phyloP scores from a whole-genome alignment of 768 basidiomycete species.

The Agaricus sinodeliciosus region DNA sequence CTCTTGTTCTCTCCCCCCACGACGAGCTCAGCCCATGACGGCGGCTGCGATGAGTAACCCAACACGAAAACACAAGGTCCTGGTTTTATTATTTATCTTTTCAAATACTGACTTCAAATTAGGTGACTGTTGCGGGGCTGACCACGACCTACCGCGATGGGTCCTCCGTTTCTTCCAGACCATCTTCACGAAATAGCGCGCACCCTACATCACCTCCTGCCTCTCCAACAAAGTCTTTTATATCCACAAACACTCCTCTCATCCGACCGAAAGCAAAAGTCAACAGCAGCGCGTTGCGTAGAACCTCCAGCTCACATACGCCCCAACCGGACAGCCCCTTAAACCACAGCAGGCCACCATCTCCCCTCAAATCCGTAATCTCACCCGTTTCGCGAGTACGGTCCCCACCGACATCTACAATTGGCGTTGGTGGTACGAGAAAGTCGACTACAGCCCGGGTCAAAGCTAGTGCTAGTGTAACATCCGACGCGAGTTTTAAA shows the following conservation, averaged over 20 bases:
- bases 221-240: conserved; percentile 30
- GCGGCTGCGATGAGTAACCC: not conserved
- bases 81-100: too few species aligned
- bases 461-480: conserved; percentile 6
- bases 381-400: conserved; percentile 24
- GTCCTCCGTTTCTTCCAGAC: conserved; percentile 22
- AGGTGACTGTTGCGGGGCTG: conserved; percentile 48
- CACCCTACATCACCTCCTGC: conserved; percentile 32
- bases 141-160: conserved; percentile 21
- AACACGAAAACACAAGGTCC: conserved; percentile 10
- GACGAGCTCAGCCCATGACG: not conserved
- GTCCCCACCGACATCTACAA: conserved; percentile 25
- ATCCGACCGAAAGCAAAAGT: conserved; percentile 54
- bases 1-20: not conserved
- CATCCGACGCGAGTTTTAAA: conserved; percentile 24
- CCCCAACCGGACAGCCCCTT: conserved; percentile 3
- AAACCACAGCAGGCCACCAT: conserved; percentile 27
- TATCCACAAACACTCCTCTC: conserved; percentile 17
- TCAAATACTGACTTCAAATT: conserved; percentile 11
- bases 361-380: conserved; percentile 33
- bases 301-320: conserved; percentile 12
- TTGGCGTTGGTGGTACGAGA: conserved; percentile 13
- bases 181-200: conserved; percentile 21
- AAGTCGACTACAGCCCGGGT: not conserved
- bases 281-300: conserved; percentile 42